Base-by-base conservation (phyloP, 2,329 filamentous ascomycete genomes). In the Stagonosporopsis vannaccii region DNA sequence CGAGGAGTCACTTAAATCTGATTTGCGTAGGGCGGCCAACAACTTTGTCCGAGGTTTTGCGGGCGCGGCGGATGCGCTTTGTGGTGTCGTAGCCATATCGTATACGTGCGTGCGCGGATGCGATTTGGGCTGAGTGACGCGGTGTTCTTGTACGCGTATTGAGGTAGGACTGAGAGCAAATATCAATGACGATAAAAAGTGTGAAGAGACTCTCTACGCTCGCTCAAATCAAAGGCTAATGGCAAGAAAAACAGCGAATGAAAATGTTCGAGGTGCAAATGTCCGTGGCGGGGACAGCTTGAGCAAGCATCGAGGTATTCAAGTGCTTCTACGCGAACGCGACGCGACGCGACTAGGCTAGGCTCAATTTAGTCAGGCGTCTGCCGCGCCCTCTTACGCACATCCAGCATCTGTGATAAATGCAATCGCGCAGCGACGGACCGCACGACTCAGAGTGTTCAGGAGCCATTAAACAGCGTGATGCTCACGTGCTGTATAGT, bases 11-110 rank as follows among this genome's bases (percentile, higher is more conserved):
- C 49, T 57, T 7, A 58, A 45, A 20, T 47, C 40, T 15, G 59
- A 57, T 44, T 62, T 65, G 35, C 65, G 63, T 8, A 69, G 52
- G 40, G 65, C 67, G 59, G 63, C 61, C 36, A 69, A 42, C 9
- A 69, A 57, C 44, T 60, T 64, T 20, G 50, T 45, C 25, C 64
- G 67, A 54, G 66, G 57, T 40, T 59, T 65, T 4, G 40, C 22
- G 8, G 41, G 12, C 40, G 26, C 44, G 20, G 22, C 22, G 28
- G 35, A 13, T 7, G 47, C 42, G 32, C 32, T 8, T 6, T 4
- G 7, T 17, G 25, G 7, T 35, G 19, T 33, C 26, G 42, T 43
- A 5, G 32, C 13, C 53, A 56, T 56, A 2, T 13, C 37, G 23
- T 13, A 13, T 48, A 7, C n/a, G 47, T 17, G 2, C 4, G 17